phyloP scores from a whole-genome alignment of 1,284 basidiomycete species.

The Leccinum griseonigrum region DNA sequence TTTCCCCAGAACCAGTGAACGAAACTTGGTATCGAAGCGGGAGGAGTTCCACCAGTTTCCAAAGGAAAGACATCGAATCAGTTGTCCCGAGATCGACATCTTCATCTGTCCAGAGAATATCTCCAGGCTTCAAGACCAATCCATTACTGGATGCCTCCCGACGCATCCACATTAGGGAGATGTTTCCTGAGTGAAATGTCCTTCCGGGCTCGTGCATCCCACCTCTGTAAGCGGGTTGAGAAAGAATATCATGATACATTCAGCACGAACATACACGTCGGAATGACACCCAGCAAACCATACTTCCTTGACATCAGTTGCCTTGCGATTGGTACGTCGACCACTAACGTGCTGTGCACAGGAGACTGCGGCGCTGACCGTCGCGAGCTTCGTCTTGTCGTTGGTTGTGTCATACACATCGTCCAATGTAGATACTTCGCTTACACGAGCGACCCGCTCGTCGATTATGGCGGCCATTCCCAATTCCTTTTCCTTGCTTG shows the following conservation, averaged over 20 bases:
- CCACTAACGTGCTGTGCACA: neutral
- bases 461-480: neutral
- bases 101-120: constrained; percentile 16
- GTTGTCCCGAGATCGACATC: constrained; percentile 14
- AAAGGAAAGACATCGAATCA: constrained; percentile 19
- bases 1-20: constrained; percentile 9
- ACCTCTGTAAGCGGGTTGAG: constrained; percentile 11
- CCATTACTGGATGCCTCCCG: constrained; percentile 13
- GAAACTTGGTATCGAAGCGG: constrained; percentile 21
- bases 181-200: constrained; percentile 18
- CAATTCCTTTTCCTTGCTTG: neutral
- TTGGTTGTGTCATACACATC: neutral
- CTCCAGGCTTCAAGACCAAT: constrained; percentile 14
- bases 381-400: neutral
- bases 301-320: constrained; percentile 13
- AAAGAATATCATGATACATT: neutral
- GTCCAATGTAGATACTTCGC: constrained; percentile 10
- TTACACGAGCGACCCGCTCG: neutral
- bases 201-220: constrained; percentile 21
- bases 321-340: neutral
- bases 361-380: neutral
- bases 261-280: constrained; percentile 23
- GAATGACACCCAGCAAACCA: constrained; percentile 25
- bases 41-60: constrained; percentile 21
- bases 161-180: constrained; percentile 24